phyloP scores from a whole-genome alignment of 2,329 filamentous ascomycete species.

The Phialophora macrospora region DNA sequence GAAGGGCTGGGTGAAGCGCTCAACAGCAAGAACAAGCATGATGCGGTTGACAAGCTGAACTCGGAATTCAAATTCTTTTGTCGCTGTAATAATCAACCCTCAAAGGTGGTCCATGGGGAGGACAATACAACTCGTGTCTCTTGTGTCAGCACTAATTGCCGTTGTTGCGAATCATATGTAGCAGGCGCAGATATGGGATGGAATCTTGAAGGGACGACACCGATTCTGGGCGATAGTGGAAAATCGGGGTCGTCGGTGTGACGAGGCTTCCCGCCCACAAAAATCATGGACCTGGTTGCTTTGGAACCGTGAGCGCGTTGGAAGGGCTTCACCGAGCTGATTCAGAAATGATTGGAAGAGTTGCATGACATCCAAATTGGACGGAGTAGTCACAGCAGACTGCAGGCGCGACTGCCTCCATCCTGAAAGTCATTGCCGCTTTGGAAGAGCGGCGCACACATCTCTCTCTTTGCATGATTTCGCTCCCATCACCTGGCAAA shows the following conservation, averaged over 20 bases:
- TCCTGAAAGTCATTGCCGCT: not conserved
- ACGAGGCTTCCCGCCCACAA: not conserved
- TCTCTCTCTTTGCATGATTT: not conserved
- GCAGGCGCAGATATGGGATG: not conserved
- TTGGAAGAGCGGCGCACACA: not conserved
- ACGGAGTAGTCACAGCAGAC: not conserved
- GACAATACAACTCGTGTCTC: not conserved
- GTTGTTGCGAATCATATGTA: not conserved
- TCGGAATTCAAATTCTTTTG: not conserved
- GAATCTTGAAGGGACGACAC: not conserved
- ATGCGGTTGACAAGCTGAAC: not conserved
- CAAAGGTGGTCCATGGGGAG: too few species aligned
- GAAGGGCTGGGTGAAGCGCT: slow-evolving; percentile 3
- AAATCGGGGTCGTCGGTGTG: not conserved
- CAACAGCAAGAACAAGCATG: not conserved
- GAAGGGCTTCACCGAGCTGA: not conserved
- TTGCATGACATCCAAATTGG: not conserved
- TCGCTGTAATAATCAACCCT: not conserved
- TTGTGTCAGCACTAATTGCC: not conserved
- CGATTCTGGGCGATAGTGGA: not conserved
- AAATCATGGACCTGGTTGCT: not conserved
- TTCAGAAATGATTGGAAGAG: too few species aligned
- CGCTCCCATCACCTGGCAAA: not conserved
- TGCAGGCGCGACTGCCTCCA: not conserved
- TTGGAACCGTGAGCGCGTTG: not conserved